Conservation (phyloP, 208 protist genomes). For the Trypanosomatidae sp. region DNA sequence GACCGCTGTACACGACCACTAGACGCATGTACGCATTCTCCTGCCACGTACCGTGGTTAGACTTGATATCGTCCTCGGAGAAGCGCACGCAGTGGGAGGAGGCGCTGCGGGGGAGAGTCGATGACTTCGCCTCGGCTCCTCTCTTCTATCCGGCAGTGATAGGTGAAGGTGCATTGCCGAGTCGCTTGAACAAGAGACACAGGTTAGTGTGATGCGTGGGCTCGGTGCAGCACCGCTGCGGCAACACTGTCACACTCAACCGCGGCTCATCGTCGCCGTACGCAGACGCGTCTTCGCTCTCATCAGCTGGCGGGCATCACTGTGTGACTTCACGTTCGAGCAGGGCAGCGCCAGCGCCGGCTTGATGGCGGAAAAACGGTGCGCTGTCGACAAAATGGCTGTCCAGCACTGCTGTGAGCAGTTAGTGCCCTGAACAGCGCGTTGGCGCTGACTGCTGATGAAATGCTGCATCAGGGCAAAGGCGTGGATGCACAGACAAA, state of each 20-base stretch:
- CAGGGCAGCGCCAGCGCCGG: neutral
- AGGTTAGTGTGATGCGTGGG: neutral
- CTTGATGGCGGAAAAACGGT: neutral
- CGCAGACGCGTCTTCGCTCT: neutral
- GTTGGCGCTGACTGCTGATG: constrained; percentile 3
- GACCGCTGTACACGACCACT: constrained; percentile 23
- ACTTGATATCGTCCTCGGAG: constrained; percentile 24
- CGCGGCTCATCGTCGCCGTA: neutral
- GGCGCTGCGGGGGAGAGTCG: neutral
- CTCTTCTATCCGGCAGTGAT: neutral
- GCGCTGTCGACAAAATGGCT: neutral
- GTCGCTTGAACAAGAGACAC: neutral
- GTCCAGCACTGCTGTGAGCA: neutral
- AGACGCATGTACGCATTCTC: constrained; percentile 31
- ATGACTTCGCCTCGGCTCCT: neutral
- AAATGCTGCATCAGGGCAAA: constrained; percentile 1
- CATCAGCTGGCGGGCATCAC: neutral
- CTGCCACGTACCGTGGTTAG: constrained; percentile 12
- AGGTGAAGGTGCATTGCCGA: neutral
- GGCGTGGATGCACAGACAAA: neutral
- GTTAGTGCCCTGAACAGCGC: constrained; percentile 9
- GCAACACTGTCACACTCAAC: neutral
- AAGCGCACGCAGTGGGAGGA: constrained; percentile 26
- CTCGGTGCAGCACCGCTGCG: neutral
- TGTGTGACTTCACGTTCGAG: neutral